These are phyloP conservation scores for Ammopiptanthus mongolicus DNA, from an alignment of 306 rosid genomes.

Conservation along the genomic window DNA sequence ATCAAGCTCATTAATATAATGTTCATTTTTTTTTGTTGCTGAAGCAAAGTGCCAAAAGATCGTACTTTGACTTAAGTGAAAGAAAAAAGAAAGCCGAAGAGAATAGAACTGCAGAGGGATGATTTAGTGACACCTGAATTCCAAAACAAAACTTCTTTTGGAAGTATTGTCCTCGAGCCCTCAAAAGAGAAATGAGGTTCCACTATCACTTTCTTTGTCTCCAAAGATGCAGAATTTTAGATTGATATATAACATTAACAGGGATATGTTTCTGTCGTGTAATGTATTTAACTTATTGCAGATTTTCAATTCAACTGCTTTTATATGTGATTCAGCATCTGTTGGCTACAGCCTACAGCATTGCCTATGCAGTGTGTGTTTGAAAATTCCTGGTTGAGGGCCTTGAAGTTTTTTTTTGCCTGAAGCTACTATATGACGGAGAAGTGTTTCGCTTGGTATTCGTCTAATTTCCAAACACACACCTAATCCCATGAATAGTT, in stretches of 20 bases:
- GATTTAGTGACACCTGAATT: conserved; percentile 20
- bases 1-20: too few relatives aligned
- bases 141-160: conserved; percentile 37
- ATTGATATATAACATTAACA: background rate
- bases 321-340: background rate
- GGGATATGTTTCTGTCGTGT: conserved; percentile 16
- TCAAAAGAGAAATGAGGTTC: conserved; percentile 45
- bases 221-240: conserved; percentile 28
- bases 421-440: too few relatives aligned
- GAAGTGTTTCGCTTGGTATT: too few relatives aligned
- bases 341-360: background rate
- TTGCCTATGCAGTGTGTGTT: too few relatives aligned
- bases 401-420: too few relatives aligned
- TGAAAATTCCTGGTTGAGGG: too few relatives aligned
- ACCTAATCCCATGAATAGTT: background rate
- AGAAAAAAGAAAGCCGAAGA: conserved; percentile 14
- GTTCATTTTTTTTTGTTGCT: conserved; percentile 7
- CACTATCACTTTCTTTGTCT: conserved; percentile 40
- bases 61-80: conserved; percentile 22
- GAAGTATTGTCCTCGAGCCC: conserved; percentile 83
- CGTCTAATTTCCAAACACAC: too few relatives aligned
- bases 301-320: background rate
- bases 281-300: background rate
- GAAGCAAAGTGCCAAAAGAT: conserved; percentile 21
- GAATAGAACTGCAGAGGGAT: conserved; percentile 3